Percentiles rank a stretch among this genome's conserved stretches.
These are phyloP conservation scores for Hymenoscyphus salicellus DNA, from an alignment of 2,329 filamentous ascomycete genomes.

Conservation along the genomic window DNA sequence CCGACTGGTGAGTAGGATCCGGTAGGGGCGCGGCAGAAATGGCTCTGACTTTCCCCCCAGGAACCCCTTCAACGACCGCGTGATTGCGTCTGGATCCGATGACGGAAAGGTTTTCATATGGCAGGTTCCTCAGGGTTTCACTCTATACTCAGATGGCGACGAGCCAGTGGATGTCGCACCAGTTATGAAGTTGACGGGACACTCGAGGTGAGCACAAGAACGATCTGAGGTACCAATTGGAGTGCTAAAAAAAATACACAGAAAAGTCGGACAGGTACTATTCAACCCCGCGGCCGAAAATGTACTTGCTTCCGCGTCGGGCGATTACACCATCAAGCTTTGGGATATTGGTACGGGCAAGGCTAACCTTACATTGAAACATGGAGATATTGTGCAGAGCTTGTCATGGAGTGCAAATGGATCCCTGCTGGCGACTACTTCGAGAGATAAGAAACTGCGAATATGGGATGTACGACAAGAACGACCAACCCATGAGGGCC, in stretches of 20 bases:
- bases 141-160: slow-evolving; percentile 78
- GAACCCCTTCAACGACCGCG: slow-evolving; percentile 92
- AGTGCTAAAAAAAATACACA: slow-evolving; percentile 41
- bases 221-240: background rate
- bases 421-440: slow-evolving; percentile 83
- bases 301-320: slow-evolving; percentile 90
- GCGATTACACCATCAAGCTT: slow-evolving; percentile 90
- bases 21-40: background rate
- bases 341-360: slow-evolving; percentile 88
- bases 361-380: slow-evolving; percentile 71
- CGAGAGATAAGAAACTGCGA: slow-evolving; percentile 95
- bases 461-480: slow-evolving; percentile 98
- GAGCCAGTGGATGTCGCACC: slow-evolving; percentile 80
- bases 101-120: slow-evolving; percentile 97
- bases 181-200: slow-evolving; percentile 76
- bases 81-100: slow-evolving; percentile 92
- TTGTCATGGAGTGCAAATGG: slow-evolving; percentile 94
- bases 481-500: slow-evolving; percentile 76
- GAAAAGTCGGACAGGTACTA: slow-evolving; percentile 95
- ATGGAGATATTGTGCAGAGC: slow-evolving; percentile 90
- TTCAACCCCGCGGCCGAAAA: slow-evolving; percentile 97
- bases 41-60: slow-evolving; percentile 44
- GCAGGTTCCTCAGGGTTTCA: slow-evolving; percentile 87
- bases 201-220: slow-evolving; percentile 63
- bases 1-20: slow-evolving; percentile 71